These are phyloP conservation scores for Coemansia sp. DNA, from an alignment of 192 early-diverging fungal species.

Conservation along the genomic window DNA sequence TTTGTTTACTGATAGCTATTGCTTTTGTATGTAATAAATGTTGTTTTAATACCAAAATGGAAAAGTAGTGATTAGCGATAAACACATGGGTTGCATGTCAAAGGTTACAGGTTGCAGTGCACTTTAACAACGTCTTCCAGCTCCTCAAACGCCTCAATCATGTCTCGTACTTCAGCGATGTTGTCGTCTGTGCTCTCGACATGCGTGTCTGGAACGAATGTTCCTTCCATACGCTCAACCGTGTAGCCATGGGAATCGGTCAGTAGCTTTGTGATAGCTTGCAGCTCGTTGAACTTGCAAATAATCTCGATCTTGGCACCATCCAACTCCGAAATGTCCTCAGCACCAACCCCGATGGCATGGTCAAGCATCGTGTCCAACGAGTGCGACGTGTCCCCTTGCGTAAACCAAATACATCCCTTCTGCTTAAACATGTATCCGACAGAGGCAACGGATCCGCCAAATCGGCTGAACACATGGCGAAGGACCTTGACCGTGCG, in stretches of 20 bases:
- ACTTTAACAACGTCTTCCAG: conserved; percentile 67
- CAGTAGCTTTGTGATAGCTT: conserved; percentile 51
- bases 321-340: conserved; percentile 60
- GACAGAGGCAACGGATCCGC: conserved; percentile 62
- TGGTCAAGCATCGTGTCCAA: conserved; percentile 61
- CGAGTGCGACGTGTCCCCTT: conserved; percentile 42
- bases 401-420: conserved; percentile 59
- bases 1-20: no score
- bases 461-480: conserved; percentile 55
- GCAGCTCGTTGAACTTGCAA: conserved; percentile 58
- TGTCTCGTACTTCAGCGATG: conserved; percentile 49
- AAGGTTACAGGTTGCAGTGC: conserved; percentile 40
- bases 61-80: no score
- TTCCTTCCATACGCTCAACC: conserved; percentile 59
- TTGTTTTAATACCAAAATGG: no score
- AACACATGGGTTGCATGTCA: no score
- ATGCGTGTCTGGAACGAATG: conserved; percentile 56
- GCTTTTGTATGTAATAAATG: no score
- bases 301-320: conserved; percentile 57
- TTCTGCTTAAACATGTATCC: conserved; percentile 69
- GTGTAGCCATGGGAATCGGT: conserved; percentile 50
- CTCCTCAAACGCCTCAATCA: conserved; percentile 60
- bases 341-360: conserved; percentile 61
- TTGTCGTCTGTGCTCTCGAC: conserved; percentile 53
- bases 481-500: conserved; percentile 67